Conservation (phyloP, 768 basidiomycete species). For the Roridomyces roridus region DNA sequence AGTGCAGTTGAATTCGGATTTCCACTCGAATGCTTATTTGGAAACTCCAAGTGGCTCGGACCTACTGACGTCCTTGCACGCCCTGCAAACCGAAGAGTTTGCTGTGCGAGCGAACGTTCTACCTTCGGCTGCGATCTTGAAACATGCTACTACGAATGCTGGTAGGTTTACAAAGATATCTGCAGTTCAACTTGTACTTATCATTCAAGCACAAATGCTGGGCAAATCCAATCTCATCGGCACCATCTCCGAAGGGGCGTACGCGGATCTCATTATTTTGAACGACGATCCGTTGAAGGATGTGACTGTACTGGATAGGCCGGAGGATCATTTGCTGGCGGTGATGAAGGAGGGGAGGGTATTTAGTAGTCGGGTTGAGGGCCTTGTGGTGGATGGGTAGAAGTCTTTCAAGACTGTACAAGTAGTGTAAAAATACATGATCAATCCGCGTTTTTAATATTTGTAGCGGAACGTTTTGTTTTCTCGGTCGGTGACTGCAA, state of each 20-base stretch:
- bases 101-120: conserved; percentile 43
- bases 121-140: conserved; percentile 36
- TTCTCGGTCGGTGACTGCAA: not conserved
- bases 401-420: too few relatives aligned
- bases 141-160: conserved; percentile 50
- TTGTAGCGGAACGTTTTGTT: conserved; percentile 12
- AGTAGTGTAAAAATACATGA: too few relatives aligned
- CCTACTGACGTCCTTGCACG: conserved; percentile 49
- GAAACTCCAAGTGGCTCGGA: conserved; percentile 32
- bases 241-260: conserved; percentile 37
- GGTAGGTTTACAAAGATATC: conserved; percentile 20
- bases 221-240: conserved; percentile 41
- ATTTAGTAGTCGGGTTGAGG: conserved; percentile 28
- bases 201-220: conserved; percentile 38
- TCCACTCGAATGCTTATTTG: too few relatives aligned
- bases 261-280: conserved; percentile 49
- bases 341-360: conserved; percentile 45
- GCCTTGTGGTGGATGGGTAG: conserved; percentile 21
- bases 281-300: conserved; percentile 48
- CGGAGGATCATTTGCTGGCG: conserved; percentile 42
- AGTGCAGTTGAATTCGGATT: too few relatives aligned
- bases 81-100: conserved; percentile 50
- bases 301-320: conserved; percentile 46
- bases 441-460: too few relatives aligned
- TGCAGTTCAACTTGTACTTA: not conserved